A percentile compares a stretch with the other conserved stretches of the same genome.
phyloP scores from a whole-genome alignment of 2,329 filamentous ascomycete species.

The Cercospora berteroae region DNA sequence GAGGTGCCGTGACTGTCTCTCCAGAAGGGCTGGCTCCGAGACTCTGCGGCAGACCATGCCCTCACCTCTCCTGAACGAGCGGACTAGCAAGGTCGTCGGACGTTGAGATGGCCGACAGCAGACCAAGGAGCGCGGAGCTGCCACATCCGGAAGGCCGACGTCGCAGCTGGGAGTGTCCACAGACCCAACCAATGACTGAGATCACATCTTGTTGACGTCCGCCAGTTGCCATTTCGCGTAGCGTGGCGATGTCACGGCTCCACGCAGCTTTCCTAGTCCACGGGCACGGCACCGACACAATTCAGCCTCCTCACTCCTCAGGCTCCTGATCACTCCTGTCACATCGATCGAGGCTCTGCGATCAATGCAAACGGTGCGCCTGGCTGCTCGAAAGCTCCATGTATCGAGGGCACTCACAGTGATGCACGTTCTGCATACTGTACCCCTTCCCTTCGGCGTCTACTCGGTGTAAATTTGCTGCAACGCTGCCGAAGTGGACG shows the following conservation, averaged over 20 bases:
- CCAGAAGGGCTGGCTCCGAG: background rate
- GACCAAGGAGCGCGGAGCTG: background rate
- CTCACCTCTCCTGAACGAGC: background rate
- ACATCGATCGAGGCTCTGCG: background rate
- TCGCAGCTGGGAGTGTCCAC: background rate
- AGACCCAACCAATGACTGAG: background rate
- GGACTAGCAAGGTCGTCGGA: background rate
- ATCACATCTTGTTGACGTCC: background rate
- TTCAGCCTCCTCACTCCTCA: background rate
- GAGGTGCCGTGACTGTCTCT: background rate
- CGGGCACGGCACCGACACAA: background rate
- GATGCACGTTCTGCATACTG: no score
- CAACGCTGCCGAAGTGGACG: constrained; percentile 5
- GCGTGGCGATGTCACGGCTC: background rate
- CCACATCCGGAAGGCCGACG: background rate
- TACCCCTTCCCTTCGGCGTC: background rate
- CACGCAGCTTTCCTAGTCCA: background rate
- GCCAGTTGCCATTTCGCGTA: background rate
- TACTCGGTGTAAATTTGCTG: background rate
- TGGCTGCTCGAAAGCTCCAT: background rate
- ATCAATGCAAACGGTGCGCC: background rate
- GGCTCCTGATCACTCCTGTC: background rate
- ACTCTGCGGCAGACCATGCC: background rate
- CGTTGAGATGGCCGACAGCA: background rate
- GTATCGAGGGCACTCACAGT: background rate